Base-by-base conservation (phyloP, 2,329 filamentous ascomycete genomes). In the Rutstroemia sydowiana region DNA sequence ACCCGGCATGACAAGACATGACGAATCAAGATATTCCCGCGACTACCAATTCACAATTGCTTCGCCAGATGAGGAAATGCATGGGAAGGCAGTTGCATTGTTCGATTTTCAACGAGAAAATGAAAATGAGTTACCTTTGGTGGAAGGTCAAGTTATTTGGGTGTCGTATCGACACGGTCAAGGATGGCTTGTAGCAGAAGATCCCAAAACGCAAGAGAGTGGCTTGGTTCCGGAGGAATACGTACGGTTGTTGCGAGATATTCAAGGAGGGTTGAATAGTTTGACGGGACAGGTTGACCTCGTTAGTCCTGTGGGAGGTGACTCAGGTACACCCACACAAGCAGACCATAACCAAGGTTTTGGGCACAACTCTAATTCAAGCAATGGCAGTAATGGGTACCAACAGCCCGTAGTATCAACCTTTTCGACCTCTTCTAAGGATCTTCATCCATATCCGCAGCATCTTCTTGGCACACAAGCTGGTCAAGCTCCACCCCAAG, bases 171-270 rank as follows among this genome's bases (percentile, higher is more conserved):
- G 93, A 40, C 91, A 97, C 66, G 92, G 92, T 14, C 90, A 97
- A 70, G 93, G 93, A 51, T 98, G 93, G 93, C 77, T 98, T 47
- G 93, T 98, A 21, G 93, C 93, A 3, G 88, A 96, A 71, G 93
- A 98, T 64, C 91, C 92, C 11, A 91, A 89, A 68, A 96, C 90
- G 1, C 89, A 82, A 59, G 93, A 98, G 71, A 95, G 89, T 63
- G 93, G 93, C 1, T 76, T 98, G 32, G 93, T 98, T 1, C 93
- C 93, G 0, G 93, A 98, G 69, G 91, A 95, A 69, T 98, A 97
- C 66, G 93, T 98, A 39, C 84, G 93, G 14, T 74, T 98, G 42
- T 76, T 98, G 55, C 83, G 90, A 44, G 90, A 97, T 64, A 96
- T 97, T 51, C 90, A 96, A 68, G 91, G 91, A 18, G 92, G 90